Conservation (phyloP, 164 flowering plant genomes). For the Saururus chinensis region DNA sequence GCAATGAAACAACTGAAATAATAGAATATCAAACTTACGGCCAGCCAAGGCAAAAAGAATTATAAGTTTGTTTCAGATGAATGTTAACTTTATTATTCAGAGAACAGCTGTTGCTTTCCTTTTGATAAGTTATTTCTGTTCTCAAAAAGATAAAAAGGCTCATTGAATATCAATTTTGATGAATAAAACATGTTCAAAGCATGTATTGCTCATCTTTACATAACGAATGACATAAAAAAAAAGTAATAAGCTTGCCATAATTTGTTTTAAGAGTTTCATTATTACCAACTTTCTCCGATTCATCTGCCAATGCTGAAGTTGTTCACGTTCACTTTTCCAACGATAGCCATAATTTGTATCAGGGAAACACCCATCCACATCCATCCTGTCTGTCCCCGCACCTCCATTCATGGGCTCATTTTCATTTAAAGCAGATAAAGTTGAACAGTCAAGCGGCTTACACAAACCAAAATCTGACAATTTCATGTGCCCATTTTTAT, state of each 20-base stretch:
- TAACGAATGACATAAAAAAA: too few species aligned
- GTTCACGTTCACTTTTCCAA: slow-evolving; percentile 80
- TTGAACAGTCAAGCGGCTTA: slow-evolving; percentile 81
- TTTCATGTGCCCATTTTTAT: slow-evolving; percentile 89
- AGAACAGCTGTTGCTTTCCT: too few species aligned
- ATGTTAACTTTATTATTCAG: too few species aligned
- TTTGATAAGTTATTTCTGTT: too few species aligned
- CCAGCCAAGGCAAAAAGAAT: not conserved
- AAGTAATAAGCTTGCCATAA: not conserved
- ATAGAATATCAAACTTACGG: not conserved
- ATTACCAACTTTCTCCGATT: slow-evolving; percentile 78
- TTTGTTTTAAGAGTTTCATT: not conserved
- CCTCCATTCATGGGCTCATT: slow-evolving; percentile 66
- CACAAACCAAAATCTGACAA: slow-evolving; percentile 98
- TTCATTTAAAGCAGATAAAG: slow-evolving; percentile 57
- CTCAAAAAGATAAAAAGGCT: too few species aligned
- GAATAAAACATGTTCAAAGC: too few species aligned
- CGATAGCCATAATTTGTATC: slow-evolving; percentile 41
- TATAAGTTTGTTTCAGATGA: too few species aligned
- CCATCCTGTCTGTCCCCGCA: slow-evolving; percentile 72
- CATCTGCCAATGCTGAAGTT: slow-evolving; percentile 89
- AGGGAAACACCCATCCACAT: slow-evolving; percentile 48
- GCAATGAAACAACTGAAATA: not conserved
- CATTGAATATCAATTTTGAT: too few species aligned
- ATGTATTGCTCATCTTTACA: too few species aligned